Evolutionary conservation across 495 filamentous ascomycete species (phyloP), one percentile per base, ranked within the genome.

Genomic region (Xylaria intraflava): DNA sequence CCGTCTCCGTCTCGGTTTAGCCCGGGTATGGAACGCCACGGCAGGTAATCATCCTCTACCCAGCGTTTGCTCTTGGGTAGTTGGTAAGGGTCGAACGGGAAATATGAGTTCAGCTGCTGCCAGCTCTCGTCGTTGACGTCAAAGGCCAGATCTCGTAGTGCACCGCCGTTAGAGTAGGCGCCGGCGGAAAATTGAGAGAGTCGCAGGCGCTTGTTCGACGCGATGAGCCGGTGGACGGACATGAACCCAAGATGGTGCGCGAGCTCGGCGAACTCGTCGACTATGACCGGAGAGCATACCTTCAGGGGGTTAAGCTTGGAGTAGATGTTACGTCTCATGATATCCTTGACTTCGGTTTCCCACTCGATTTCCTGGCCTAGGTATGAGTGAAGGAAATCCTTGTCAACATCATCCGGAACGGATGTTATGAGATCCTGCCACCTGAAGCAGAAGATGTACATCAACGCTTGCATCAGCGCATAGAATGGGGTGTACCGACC

Each of bases 361-460:
- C 92, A 97, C 16, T 73, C 70, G 35, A 90, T 77, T 36, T 91
- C 84, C 55, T 80, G 78, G 0, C 74, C 78, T 11, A 74, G 71
- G 65, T 73, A 81, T 27, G 68, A 75, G 4, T 79, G 63, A 16
- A 77, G 69, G 43, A 86, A 82, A 16, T 83, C 77, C 52, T 71
- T 74, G 53, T 80, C 76, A 4, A 78, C 66, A 36, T 65, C 71
- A 1, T 76, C 67, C 1, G 72, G 69, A 9, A 66, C 51, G 4
- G 80, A 79, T 16, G 74, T 78, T 35, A 88, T 85, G 42, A 99
- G 73, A 53, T 96, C 92, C 33, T 87, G 83, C 92, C 92, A 97
- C 35, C 94, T 85, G 76, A 96, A 99, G 75, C 93, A 99, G 76
- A 96, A 99, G 46, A 97, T 95, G 72, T 96, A 95, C 29, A 90